phyloP scores from a whole-genome alignment of 2,329 filamentous ascomycete species.

The Cucurbitaria berberidis region DNA sequence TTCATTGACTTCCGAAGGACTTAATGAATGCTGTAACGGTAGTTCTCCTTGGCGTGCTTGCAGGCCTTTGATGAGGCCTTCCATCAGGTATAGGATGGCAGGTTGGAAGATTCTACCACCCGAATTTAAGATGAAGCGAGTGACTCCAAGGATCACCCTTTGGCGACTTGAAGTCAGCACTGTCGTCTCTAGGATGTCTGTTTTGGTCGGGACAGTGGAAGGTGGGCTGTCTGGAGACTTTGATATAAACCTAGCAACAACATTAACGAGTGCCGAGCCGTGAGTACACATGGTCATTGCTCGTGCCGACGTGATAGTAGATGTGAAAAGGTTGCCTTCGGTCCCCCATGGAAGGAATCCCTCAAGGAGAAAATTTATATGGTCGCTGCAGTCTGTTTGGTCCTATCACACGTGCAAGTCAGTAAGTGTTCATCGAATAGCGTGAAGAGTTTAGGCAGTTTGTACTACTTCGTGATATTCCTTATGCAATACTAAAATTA shows the following conservation, averaged over 20 bases:
- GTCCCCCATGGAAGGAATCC: slow-evolving; percentile 57
- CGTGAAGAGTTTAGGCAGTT: not conserved
- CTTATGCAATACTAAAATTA: not conserved
- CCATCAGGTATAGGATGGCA: slow-evolving; percentile 51
- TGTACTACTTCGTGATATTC: not conserved
- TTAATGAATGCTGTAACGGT: not conserved
- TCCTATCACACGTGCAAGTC: not conserved
- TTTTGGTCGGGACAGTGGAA: not conserved
- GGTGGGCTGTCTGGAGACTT: slow-evolving; percentile 3
- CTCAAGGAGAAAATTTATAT: slow-evolving; percentile 43
- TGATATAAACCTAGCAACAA: slow-evolving; percentile 43
- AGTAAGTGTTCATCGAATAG: not conserved
- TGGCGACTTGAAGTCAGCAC: slow-evolving; percentile 12
- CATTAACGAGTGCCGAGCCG: slow-evolving; percentile 47
- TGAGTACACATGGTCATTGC: slow-evolving; percentile 46
- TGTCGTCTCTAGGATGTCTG: slow-evolving; percentile 3
- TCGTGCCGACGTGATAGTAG: slow-evolving; percentile 43
- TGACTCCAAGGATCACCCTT: slow-evolving; percentile 36
- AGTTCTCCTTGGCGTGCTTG: not conserved
- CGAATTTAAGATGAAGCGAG: slow-evolving; percentile 46
- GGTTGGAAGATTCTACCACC: slow-evolving; percentile 49
- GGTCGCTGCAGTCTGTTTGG: slow-evolving; percentile 7
- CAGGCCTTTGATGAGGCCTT: slow-evolving; percentile 50
- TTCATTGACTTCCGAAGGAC: slow-evolving; percentile 34
- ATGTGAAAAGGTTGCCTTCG: slow-evolving; percentile 53